Evolutionary conservation across 78 protist genomes (phyloP).

Genomic region (Dictyostelium firmibasis): DNA sequence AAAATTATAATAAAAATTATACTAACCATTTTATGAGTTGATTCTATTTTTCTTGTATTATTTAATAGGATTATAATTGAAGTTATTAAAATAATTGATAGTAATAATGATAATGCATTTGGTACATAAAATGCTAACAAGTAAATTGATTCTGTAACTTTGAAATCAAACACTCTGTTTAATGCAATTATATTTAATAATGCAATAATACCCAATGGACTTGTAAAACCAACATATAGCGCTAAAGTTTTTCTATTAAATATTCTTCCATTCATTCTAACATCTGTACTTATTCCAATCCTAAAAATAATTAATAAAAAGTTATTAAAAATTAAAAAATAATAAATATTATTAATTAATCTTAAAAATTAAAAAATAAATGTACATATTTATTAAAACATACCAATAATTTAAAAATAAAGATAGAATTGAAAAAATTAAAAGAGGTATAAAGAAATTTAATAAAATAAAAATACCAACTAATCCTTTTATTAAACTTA

Average conservation of each 20-base stretch:
- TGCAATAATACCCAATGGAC: conserved; percentile 9
- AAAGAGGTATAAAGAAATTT: conserved; percentile 12
- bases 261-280: conserved; percentile 7
- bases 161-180: background rate
- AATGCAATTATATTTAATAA: conserved; percentile 7
- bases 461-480: background rate
- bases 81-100: background rate
- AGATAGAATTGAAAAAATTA: conserved; percentile 5
- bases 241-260: background rate
- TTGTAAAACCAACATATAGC: background rate
- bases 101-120: background rate
- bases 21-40: background rate
- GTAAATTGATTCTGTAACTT: conserved; percentile 7
- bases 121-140: background rate
- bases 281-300: conserved; percentile 9
- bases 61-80: background rate
- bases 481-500: background rate
- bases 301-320: background rate
- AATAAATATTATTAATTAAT: background rate
- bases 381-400: no score
- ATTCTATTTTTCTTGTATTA: background rate
- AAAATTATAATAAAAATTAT: no score
- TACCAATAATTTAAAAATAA: conserved; percentile 17
- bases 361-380: background rate
- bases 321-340: background rate